Evolutionary conservation across 352 stramenopile genomes (phyloP).

Genomic region (Blastocystis sp.): DNA sequence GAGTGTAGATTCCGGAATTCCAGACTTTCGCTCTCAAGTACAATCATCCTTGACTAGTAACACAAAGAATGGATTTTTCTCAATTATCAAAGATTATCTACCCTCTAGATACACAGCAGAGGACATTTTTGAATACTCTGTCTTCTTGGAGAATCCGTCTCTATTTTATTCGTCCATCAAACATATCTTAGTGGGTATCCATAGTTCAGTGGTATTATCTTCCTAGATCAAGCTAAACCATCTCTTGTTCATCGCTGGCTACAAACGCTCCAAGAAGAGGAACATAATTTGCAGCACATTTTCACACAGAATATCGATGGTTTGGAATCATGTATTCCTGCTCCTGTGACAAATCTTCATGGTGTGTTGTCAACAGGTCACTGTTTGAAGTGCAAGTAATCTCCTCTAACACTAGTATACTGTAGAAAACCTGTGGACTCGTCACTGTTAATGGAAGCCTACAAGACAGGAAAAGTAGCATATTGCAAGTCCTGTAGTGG

Average conservation of each 20-base stretch:
- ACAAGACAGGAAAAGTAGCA: neutral
- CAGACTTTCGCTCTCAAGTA: slow-evolving; percentile 39
- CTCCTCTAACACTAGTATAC: too few species aligned
- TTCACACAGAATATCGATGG: slow-evolving; percentile 49
- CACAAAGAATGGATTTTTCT: slow-evolving; percentile 40
- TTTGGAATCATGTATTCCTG: neutral
- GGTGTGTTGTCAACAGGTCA: neutral
- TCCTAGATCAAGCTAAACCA: neutral
- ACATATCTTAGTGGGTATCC: neutral
- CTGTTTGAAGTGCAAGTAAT: slow-evolving; percentile 11
- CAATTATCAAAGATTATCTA: neutral
- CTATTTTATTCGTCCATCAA: slow-evolving; percentile 18
- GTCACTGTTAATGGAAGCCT: neutral
- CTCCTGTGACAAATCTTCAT: slow-evolving; percentile 36
- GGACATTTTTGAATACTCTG: slow-evolving; percentile 5
- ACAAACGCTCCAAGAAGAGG: neutral
- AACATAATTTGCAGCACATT: neutral
- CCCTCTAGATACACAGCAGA: neutral
- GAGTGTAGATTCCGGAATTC: slow-evolving; percentile 37
- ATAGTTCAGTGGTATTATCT: neutral
- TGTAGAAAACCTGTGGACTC: neutral
- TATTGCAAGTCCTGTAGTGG: neutral
- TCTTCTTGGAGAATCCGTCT: slow-evolving; percentile 39
- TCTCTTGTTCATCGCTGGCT: slow-evolving; percentile 24
- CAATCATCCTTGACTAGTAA: neutral